phyloP scores from a whole-genome alignment of 306 rosid genomes.

The Quercus alba region DNA sequence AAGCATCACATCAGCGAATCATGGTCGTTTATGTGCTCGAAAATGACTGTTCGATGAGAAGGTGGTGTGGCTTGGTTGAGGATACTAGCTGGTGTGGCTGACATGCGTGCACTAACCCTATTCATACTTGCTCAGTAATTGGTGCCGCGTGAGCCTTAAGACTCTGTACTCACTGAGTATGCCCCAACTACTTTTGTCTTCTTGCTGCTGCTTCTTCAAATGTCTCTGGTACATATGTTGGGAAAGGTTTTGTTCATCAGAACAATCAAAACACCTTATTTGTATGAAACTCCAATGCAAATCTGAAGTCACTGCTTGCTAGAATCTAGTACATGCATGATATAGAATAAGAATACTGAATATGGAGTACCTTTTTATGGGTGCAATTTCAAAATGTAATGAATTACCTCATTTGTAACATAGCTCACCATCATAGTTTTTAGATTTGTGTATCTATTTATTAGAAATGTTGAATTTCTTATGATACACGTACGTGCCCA shows the following conservation, averaged over 20 bases:
- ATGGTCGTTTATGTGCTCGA: constrained; percentile 18
- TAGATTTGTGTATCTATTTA: no score
- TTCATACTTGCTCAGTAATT: neutral
- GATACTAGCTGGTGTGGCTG: neutral
- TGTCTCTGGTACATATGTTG: neutral
- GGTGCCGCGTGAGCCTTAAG: neutral
- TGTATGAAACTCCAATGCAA: neutral
- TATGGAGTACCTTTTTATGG: no score
- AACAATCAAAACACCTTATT: neutral
- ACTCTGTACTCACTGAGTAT: neutral
- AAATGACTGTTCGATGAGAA: constrained; percentile 31
- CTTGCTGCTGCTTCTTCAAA: neutral
- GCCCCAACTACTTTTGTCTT: neutral
- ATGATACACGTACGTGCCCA: no score
- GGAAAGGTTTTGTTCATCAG: neutral
- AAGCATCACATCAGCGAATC: constrained; percentile 35
- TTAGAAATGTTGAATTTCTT: no score
- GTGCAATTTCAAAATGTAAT: no score
- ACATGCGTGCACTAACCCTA: constrained; percentile 16
- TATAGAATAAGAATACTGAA: no score
- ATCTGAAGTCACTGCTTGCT: neutral
- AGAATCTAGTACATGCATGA: no score
- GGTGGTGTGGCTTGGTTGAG: neutral
- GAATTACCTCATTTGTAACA: no score
- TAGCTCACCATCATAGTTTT: no score